phyloP scores from a whole-genome alignment of 2,329 filamentous ascomycete species.

The Metarhizium rileyi region DNA sequence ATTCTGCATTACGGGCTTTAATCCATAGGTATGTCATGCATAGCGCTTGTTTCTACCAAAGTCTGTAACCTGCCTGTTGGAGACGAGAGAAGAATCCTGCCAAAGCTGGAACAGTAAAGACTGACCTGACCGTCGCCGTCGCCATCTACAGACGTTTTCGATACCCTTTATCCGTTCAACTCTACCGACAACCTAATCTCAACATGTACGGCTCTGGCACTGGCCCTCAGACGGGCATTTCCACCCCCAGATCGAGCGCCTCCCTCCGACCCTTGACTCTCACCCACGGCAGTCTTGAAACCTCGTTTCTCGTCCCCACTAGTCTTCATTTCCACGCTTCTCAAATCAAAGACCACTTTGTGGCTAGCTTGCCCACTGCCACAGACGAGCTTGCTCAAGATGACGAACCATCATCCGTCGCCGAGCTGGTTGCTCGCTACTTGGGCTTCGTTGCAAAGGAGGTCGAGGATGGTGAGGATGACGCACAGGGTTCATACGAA shows the following conservation, averaged over 20 bases:
- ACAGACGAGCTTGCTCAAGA: conserved; percentile 97
- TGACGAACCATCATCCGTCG: conserved; percentile 93
- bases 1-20: conserved; percentile 17
- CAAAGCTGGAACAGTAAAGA: neutral
- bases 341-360: conserved; percentile 86
- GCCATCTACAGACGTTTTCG: conserved; percentile 21
- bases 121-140: neutral
- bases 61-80: neutral
- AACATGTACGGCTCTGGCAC: conserved; percentile 80
- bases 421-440: conserved; percentile 88
- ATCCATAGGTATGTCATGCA: conserved; percentile 21
- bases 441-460: conserved; percentile 82
- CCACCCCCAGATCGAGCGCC: conserved; percentile 86
- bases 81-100: neutral
- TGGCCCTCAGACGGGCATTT: conserved; percentile 89
- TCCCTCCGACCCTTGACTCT: conserved; percentile 87
- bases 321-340: conserved; percentile 93
- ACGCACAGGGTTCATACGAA: conserved; percentile 76
- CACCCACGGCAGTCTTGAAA: conserved; percentile 88
- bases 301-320: conserved; percentile 91
- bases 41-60: neutral
- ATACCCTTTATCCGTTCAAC: conserved; percentile 28
- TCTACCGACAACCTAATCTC: conserved; percentile 9
- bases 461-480: conserved; percentile 87
- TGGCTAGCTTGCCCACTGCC: conserved; percentile 71